Percentiles rank a stretch among this genome's conserved stretches.
These are phyloP conservation scores for Colletotrichum euphorbiae DNA, from an alignment of 2,329 filamentous ascomycete genomes.

Conservation along the genomic window DNA sequence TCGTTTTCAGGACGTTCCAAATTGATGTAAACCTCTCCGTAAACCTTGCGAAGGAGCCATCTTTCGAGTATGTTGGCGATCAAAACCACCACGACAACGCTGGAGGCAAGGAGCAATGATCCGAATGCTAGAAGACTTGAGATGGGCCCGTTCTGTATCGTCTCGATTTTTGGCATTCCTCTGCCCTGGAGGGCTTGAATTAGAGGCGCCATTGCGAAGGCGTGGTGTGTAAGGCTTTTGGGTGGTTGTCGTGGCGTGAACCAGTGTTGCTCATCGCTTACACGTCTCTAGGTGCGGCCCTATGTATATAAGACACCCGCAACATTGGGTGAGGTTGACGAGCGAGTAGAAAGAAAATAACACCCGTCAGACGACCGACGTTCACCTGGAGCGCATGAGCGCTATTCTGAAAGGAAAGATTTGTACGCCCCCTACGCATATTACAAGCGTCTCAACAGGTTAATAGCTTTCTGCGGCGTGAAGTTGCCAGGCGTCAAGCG, in stretches of 20 bases:
- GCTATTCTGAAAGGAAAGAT: conserved; percentile 12
- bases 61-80: conserved; percentile 38
- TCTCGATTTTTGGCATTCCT: conserved; percentile 32
- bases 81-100: conserved; percentile 33
- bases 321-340: too few relatives aligned
- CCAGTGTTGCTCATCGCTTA: background rate
- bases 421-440: background rate
- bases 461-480: background rate
- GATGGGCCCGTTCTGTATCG: conserved; percentile 29
- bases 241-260: conserved; percentile 9
- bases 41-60: conserved; percentile 31
- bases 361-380: background rate
- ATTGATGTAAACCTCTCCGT: conserved; percentile 18
- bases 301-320: conserved; percentile 1
- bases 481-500: conserved; percentile 4
- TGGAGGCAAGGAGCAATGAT: conserved; percentile 35
- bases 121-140: conserved; percentile 25
- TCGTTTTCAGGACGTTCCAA: conserved; percentile 35
- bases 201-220: background rate
- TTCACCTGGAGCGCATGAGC: background rate
- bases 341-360: background rate
- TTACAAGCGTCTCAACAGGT: conserved; percentile 3
- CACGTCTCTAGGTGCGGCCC: background rate
- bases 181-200: background rate
- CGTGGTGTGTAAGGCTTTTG: background rate